Conservation (phyloP, 176 grass and related monocot species). For the Miscanthus lutarioriparius region DNA sequence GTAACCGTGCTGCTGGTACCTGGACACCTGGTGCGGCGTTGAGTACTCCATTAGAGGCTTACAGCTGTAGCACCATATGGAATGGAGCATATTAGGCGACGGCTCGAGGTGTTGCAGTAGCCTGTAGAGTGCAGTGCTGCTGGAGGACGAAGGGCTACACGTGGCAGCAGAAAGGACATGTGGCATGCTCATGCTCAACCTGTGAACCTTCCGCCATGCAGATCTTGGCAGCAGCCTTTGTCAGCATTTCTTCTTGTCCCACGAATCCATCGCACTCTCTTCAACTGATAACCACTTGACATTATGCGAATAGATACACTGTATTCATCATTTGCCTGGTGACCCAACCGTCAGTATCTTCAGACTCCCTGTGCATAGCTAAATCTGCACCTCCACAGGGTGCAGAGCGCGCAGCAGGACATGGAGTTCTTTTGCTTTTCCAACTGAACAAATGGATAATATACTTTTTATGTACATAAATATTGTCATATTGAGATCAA, state of each 20-base stretch:
- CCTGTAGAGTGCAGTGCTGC: slow-evolving; percentile 1
- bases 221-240: not conserved
- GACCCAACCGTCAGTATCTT: not conserved
- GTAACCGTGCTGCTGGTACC: not conserved
- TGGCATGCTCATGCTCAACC: not conserved
- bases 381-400: no score
- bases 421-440: not conserved
- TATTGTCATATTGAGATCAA: not conserved
- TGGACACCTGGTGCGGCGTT: not conserved
- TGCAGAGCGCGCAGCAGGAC: not conserved
- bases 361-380: no score
- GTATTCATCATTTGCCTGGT: not conserved
- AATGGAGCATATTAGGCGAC: not conserved
- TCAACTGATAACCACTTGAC: slow-evolving; percentile 15
- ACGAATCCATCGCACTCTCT: not conserved
- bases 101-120: slow-evolving; percentile 10
- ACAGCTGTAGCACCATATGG: not conserved
- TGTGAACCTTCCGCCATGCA: not conserved
- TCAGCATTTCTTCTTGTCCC: not conserved
- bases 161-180: slow-evolving; percentile 29
- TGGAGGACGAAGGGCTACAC: slow-evolving; percentile 15
- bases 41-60: slow-evolving; percentile 27
- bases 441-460: not conserved
- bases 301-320: not conserved
- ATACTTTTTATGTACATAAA: not conserved